These are phyloP conservation scores for Verruconis gallopava DNA, from an alignment of 2,329 filamentous ascomycete species.

Conservation along the genomic window DNA sequence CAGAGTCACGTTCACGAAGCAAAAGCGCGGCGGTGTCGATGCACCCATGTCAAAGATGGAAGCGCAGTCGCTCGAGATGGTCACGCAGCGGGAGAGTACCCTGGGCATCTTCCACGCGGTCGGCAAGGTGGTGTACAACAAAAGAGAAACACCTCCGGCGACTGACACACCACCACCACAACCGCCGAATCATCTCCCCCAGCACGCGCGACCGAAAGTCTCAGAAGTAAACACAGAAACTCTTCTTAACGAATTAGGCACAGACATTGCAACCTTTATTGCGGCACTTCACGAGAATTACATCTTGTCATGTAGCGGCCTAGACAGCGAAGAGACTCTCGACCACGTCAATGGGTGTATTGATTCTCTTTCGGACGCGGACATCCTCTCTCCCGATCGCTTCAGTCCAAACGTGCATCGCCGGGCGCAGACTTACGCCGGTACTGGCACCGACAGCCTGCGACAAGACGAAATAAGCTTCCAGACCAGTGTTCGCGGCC, in stretches of 20 bases:
- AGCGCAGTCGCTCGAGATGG: conserved; percentile 61
- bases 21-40: conserved; percentile 42
- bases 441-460: conserved; percentile 52
- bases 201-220: conserved; percentile 29
- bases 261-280: conserved; percentile 81
- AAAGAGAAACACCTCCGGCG: conserved; percentile 45
- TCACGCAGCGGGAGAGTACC: conserved; percentile 78
- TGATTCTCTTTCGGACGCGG: conserved; percentile 73
- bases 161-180: conserved; percentile 22
- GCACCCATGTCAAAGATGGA: conserved; percentile 61
- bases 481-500: conserved; percentile 74
- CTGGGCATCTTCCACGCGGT: conserved; percentile 93
- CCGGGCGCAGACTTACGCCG: conserved; percentile 34
- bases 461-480: conserved; percentile 92
- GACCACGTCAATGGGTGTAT: conserved; percentile 78
- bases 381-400: conserved; percentile 66
- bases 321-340: conserved; percentile 47
- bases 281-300: conserved; percentile 93
- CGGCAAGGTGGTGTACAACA: conserved; percentile 94
- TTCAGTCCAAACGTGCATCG: conserved; percentile 46
- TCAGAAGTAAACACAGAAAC: conserved; percentile 43
- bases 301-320: conserved; percentile 61
- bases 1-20: conserved; percentile 49
- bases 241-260: conserved; percentile 86
- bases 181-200: conserved; percentile 34